Evolutionary conservation across 768 basidiomycete species (phyloP), one percentile per base, ranked within the genome.

Genomic region (Termitomyces sp.): DNA sequence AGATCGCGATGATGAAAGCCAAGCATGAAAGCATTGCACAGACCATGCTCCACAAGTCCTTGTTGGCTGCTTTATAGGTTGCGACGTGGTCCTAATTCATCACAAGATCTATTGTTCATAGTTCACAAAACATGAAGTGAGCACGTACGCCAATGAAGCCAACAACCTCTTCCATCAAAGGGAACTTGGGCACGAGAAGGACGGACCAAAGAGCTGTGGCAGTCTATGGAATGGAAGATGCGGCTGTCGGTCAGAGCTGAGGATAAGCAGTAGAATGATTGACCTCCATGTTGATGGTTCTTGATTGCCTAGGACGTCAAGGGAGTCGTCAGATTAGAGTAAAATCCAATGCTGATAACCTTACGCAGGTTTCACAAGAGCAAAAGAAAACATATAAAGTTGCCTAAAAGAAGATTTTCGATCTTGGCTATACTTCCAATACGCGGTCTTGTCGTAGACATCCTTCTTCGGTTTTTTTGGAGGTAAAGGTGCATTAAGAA

Each of bases 21-120:
- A n/a, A n/a, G n/a, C n/a, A 41, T 29, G 26, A 2, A 16, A 61
- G 18, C 15, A 47, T 18, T 41, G 18, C 33, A 73, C 78, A 15
- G 59, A 88, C 90, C 91, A 93, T 93, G 56, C 71, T 81, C 92
- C 92, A 94, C 9, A 92, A 72, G 71, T 94, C 92, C 66, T 90
- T 90, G 70, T 91, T 93, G 15, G 85, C 83, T 0, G 86, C 88
- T 66, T 86, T 92, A 72, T 90, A 91, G 4, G 74, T 22, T 37
- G 55, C 78, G 7, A 26, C 34, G 79, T 81, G 59, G 82, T 76
- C 61, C 81, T 75, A n/a, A 74, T 80, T 34, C 29, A 55, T 42
- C 18, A n/a, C 73, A 73, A 77, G 46, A 36, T n/a, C 36, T 18
- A 1, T 29, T 45, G 18, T 48, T 22, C 53, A 22, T 16, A 18